phyloP scores from a whole-genome alignment of 495 filamentous ascomycete genomes.

The Hypoxylon lenormandii region DNA sequence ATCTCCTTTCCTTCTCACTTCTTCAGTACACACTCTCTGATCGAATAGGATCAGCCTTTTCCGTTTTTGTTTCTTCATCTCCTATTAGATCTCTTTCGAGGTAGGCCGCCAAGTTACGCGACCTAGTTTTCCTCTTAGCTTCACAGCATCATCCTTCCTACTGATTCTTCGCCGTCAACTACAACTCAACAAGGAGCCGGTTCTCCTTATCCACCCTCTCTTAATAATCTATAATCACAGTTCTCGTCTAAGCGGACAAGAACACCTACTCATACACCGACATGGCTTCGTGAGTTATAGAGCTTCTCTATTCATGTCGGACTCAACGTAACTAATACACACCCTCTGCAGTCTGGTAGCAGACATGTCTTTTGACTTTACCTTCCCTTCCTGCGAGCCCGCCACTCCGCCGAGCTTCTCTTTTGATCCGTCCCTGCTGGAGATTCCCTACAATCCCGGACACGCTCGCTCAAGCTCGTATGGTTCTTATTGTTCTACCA shows the following conservation, averaged over 20 bases:
- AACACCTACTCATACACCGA: conserved; percentile 50
- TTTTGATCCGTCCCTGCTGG: conserved; percentile 66
- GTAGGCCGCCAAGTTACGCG: conserved; percentile 31
- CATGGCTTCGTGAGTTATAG: conserved; percentile 65
- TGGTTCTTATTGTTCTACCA: conserved; percentile 67
- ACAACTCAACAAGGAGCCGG: conserved; percentile 41
- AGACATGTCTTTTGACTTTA: conserved; percentile 67
- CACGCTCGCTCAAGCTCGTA: conserved; percentile 66
- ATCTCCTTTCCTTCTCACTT: conserved; percentile 42
- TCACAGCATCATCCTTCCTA: conserved; percentile 40
- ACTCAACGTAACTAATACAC: conserved; percentile 43
- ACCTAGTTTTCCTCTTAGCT: conserved; percentile 44
- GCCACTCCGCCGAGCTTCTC: conserved; percentile 64
- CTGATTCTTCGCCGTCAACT: conserved; percentile 22
- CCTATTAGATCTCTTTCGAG: conserved; percentile 47
- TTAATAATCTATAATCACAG: conserved; percentile 56
- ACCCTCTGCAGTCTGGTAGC: conserved; percentile 58
- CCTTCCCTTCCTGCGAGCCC: conserved; percentile 61
- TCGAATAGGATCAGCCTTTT: conserved; percentile 47
- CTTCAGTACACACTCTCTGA: conserved; percentile 52
- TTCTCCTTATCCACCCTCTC: conserved; percentile 40
- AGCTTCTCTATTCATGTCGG: conserved; percentile 2
- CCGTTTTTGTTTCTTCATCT: conserved; percentile 42
- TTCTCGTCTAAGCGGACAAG: conserved; percentile 53
- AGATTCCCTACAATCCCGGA: conserved; percentile 60